Conservation (phyloP, 1,284 basidiomycete genomes). For the Heterobasidion annosum region DNA sequence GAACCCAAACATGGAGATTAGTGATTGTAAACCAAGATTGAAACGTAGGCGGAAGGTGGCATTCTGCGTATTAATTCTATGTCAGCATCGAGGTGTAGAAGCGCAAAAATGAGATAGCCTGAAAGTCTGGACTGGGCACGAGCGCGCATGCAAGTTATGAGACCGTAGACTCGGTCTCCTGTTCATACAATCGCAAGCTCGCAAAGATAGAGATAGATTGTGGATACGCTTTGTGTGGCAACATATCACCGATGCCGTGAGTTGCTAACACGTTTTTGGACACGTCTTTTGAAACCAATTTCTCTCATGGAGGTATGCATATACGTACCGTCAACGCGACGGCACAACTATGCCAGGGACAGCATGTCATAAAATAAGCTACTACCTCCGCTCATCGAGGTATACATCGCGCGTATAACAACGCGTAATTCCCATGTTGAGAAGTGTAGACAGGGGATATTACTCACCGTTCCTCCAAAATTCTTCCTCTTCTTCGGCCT, state of each 20-base stretch:
- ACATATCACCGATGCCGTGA: no score
- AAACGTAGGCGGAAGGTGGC: slow-evolving; percentile 85
- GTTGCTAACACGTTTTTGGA: no score
- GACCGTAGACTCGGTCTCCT: no score
- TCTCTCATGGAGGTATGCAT: no score
- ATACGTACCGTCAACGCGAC: no score
- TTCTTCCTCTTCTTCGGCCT: slow-evolving; percentile 47
- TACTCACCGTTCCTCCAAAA: slow-evolving; percentile 64
- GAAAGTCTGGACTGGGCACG: not conserved
- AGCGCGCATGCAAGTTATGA: not conserved
- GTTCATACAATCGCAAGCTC: no score
- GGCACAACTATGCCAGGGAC: no score
- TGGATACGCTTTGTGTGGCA: no score
- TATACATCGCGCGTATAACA: not conserved
- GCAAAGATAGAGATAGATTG: no score
- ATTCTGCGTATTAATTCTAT: slow-evolving; percentile 44
- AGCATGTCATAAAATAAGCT: not conserved
- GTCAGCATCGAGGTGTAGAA: not conserved
- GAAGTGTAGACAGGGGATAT: not conserved
- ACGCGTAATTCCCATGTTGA: no score
- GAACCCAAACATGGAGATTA: slow-evolving; percentile 88
- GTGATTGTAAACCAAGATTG: slow-evolving; percentile 98
- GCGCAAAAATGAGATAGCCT: not conserved
- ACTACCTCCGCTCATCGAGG: not conserved
- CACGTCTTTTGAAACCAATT: no score